Evolutionary conservation across 352 stramenopile species (phyloP).

Genomic region (Globisporangium cylindrosporum): DNA sequence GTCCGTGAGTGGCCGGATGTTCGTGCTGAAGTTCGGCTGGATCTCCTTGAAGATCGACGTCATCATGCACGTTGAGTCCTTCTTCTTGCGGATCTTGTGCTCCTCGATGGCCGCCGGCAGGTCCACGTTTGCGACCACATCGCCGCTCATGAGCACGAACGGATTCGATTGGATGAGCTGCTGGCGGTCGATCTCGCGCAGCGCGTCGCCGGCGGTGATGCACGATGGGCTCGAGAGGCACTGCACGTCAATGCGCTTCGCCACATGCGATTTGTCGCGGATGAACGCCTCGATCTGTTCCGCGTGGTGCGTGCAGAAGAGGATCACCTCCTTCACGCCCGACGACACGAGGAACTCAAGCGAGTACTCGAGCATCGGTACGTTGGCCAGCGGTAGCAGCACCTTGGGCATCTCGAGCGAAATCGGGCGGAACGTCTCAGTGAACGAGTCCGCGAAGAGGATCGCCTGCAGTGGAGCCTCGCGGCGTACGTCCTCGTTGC

Average conservation of each 20-base stretch:
- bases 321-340: slow-evolving; percentile 94
- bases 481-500: slow-evolving; percentile 76
- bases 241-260: slow-evolving; percentile 50
- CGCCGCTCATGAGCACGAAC: slow-evolving; percentile 96
- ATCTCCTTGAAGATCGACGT: slow-evolving; percentile 94
- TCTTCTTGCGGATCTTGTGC: slow-evolving; percentile 83
- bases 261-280: slow-evolving; percentile 46
- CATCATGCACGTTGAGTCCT: slow-evolving; percentile 94
- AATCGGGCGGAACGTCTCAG: slow-evolving; percentile 92
- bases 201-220: slow-evolving; percentile 91
- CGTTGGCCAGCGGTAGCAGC: slow-evolving; percentile 95
- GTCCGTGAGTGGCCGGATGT: slow-evolving; percentile 69
- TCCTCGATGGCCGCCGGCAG: slow-evolving; percentile 68
- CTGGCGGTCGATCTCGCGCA: slow-evolving; percentile 95
- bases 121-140: slow-evolving; percentile 97
- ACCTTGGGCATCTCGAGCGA: slow-evolving; percentile 89
- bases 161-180: slow-evolving; percentile 95
- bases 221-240: slow-evolving; percentile 81
- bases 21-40: slow-evolving; percentile 49
- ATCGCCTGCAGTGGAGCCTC: slow-evolving; percentile 95
- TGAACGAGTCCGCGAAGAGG: slow-evolving; percentile 95
- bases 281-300: slow-evolving; percentile 90
- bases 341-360: slow-evolving; percentile 95
- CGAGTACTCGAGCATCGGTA: slow-evolving; percentile 96
- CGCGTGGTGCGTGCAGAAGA: slow-evolving; percentile 90